Evolutionary conservation across 176 grass and related monocot genomes (phyloP).

Genomic region (Neostapfia colusana): DNA sequence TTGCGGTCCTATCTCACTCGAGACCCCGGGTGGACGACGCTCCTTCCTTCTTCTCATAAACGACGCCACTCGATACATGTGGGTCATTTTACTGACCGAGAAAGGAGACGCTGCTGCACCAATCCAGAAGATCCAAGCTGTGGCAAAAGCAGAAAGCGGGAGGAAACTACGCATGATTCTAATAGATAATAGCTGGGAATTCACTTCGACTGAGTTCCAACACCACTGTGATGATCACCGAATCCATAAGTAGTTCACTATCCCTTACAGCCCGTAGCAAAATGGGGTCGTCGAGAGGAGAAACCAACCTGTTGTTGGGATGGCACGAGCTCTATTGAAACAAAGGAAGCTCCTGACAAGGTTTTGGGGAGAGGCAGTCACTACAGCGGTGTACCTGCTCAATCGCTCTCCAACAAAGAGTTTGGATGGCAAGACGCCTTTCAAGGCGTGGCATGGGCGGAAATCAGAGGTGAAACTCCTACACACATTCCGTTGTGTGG

Average conservation of each 20-base stretch:
- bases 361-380: background rate
- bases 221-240: background rate
- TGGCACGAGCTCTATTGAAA: background rate
- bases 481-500: background rate
- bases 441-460: background rate
- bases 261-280: background rate
- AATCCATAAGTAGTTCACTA: background rate
- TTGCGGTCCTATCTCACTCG: background rate
- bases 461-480: background rate
- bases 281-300: background rate
- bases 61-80: background rate
- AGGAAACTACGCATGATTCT: background rate
- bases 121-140: accelerated
- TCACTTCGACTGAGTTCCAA: background rate
- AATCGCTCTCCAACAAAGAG: background rate
- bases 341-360: background rate
- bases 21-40: background rate
- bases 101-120: background rate
- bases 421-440: background rate
- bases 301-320: background rate
- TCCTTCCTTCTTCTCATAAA: background rate
- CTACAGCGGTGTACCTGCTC: background rate
- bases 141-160: accelerated
- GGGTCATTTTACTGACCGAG: background rate
- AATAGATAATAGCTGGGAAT: background rate